Evolutionary conservation across 345 rosid genomes (phyloP), one percentile per base, ranked within the genome.

Genomic region (Citrus hindsii): DNA sequence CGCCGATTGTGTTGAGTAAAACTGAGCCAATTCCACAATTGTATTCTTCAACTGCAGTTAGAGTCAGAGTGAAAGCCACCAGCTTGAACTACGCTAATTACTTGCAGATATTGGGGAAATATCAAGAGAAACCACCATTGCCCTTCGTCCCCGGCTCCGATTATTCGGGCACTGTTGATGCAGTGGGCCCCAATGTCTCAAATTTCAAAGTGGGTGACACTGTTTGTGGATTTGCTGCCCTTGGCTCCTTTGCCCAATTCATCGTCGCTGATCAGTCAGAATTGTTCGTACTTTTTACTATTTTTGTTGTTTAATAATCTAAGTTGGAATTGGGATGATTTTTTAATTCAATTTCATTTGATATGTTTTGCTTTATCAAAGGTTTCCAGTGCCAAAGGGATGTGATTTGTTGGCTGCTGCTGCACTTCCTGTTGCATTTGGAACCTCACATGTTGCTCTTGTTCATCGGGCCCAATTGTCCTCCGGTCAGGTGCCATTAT

Each of bases 71-170:
- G 46, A 90, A 79, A 70, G 99, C 99, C 13, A 92, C 98, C 64
- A 96, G 99, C 95, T 84, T 96, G 90, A 96, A 94, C 87, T 94
- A 81, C 82, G 97, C 97, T 56, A 94, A 96, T 82, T 96, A 92
- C 87, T 90, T 96, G 77, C 98, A 96, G 86, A 86, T 96, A 21
- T 79, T 88, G 66, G 98, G 99, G 33, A 91, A 92, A 67, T 94
- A 92, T 83, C 98, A 94, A 76, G 97, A 96, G 86, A 94, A 91
- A 82, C 89, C 87, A 53, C 84, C 91, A 1, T 84, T 96, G 12
- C 98, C 99, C 61, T 96, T 94, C 88, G 84, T 94, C 40, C 98
- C 97, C 1, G 98, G 99, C 48, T 94, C 97, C 68, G 99, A 96
- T 84, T 94, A 89, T 82, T 88, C 98, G 12, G 99, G 99, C 16